A percentile compares a stretch with the other conserved stretches of the same genome.
Evolutionary conservation across 306 rosid genomes (phyloP).

Genomic region (Fragaria vesca): DNA sequence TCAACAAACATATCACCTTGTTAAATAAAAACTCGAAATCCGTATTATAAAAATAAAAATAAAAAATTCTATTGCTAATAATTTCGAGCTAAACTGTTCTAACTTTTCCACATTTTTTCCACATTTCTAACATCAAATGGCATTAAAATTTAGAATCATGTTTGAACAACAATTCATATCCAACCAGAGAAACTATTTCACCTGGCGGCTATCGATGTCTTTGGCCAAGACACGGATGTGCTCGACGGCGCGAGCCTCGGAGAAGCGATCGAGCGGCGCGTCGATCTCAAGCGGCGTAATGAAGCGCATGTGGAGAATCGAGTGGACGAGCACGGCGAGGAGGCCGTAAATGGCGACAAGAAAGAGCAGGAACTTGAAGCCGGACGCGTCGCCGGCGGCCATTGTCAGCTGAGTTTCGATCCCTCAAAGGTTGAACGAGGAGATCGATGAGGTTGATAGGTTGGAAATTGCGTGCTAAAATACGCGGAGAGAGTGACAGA

Average conservation of each 20-base stretch:
- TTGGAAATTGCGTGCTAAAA: background rate
- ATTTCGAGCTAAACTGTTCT: background rate
- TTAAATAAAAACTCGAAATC: constrained; percentile 25
- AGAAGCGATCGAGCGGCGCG: constrained; percentile 83
- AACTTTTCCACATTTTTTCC: background rate
- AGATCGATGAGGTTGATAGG: background rate
- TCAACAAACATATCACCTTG: constrained; percentile 27
- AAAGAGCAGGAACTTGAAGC: constrained; percentile 58
- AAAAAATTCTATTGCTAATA: too few species aligned
- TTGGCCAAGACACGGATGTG: constrained; percentile 74
- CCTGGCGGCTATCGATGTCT: constrained; percentile 93
- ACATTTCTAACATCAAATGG: background rate
- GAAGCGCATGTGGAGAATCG: constrained; percentile 74
- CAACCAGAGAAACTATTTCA: background rate
- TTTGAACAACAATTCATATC: background rate
- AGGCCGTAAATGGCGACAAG: constrained; percentile 56
- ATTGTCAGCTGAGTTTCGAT: too few species aligned
- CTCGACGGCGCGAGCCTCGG: constrained; percentile 78
- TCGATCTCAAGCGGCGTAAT: constrained; percentile 58
- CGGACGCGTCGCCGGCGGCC: constrained; percentile 49
- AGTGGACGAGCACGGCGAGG: constrained; percentile 57
- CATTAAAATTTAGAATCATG: background rate
- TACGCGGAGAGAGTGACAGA: background rate
- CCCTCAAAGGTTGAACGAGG: background rate
- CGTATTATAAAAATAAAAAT: background rate